Evolutionary conservation across 169 alveolate genomes (phyloP), one percentile per base, ranked within the genome.

Genomic region (Miamiensis avidus): DNA sequence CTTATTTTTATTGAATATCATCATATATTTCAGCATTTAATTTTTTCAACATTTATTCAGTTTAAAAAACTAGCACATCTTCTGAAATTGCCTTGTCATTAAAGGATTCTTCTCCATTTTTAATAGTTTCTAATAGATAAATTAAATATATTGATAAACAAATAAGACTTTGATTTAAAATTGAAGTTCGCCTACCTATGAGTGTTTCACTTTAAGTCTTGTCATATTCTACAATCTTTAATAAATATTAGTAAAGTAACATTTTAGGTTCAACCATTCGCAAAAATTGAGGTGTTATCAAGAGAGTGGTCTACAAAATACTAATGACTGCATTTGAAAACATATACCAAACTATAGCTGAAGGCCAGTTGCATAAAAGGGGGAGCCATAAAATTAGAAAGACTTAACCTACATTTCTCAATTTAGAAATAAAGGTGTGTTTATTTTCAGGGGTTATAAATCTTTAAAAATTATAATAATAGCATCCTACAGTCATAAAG

Each of bases 341-440:
- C 83, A 86, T 81, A 33, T 86, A 86, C 75, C 83, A 73, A 64
- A 74, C 79, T 0, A 86, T 86, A 0, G 86, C 90, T n/a, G 86
- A 29, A 74, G 90, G 90, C 90, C 90, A 86, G 64, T 86, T 86
- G 1, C 84, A 74, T 25, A 86, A 65, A 0, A 86, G 74, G 0
- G 90, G 90, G 6, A 86, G 65, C 90, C 90, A 86, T 4, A 86
- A 75, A 34, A 86, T 86, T 34, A 86, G 64, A 32, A 86, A 76
- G 31, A 86, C 64, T 30, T 86, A 81, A 30, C 86, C 87, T 30
- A 81, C 65, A 34, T 81, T 78, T 75, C 90, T 74, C 32, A 86
- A 65, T 77, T 86, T 86, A 20, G 90, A 86, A 6, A 84, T 83
- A 6, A 86, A n/a, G 1, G 90, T 86, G 27, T 86, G 81, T 49